Conservation (phyloP, 768 basidiomycete species). For the Tulasnella sp. region DNA sequence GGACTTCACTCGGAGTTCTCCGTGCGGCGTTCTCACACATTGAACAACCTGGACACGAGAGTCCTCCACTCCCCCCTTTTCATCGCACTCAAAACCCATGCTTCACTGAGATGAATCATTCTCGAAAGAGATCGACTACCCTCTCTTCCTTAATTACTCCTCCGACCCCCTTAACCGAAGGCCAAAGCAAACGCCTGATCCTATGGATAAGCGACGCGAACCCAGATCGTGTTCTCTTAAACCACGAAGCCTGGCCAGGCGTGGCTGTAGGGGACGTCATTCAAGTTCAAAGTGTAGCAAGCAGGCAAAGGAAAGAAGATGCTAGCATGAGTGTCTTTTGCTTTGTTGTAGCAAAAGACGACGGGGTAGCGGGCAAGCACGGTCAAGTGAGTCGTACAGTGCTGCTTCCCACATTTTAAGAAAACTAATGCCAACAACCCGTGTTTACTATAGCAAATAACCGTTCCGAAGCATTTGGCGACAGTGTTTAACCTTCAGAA, state of each 20-base stretch:
- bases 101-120: constrained; percentile 19
- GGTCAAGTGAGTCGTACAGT: background rate
- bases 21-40: constrained; percentile 9
- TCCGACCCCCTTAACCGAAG: constrained; percentile 14
- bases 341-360: constrained; percentile 65
- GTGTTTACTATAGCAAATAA: constrained; percentile 54
- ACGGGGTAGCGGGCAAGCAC: constrained; percentile 8
- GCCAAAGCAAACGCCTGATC: constrained; percentile 14
- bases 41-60: background rate
- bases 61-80: background rate
- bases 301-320: constrained; percentile 45
- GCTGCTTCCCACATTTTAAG: background rate
- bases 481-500: constrained; percentile 68
- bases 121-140: constrained; percentile 20
- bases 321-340: constrained; percentile 47
- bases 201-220: constrained; percentile 22
- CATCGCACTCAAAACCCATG: background rate
- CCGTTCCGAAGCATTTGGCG: constrained; percentile 67
- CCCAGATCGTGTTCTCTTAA: constrained; percentile 52
- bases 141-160: constrained; percentile 12
- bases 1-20: background rate
- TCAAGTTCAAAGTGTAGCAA: constrained; percentile 45
- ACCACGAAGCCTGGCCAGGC: constrained; percentile 73
- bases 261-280: constrained; percentile 73
- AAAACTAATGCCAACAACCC: constrained; percentile 48